phyloP scores from a whole-genome alignment of 345 rosid species.

The Crucihimalaya himalaica region DNA sequence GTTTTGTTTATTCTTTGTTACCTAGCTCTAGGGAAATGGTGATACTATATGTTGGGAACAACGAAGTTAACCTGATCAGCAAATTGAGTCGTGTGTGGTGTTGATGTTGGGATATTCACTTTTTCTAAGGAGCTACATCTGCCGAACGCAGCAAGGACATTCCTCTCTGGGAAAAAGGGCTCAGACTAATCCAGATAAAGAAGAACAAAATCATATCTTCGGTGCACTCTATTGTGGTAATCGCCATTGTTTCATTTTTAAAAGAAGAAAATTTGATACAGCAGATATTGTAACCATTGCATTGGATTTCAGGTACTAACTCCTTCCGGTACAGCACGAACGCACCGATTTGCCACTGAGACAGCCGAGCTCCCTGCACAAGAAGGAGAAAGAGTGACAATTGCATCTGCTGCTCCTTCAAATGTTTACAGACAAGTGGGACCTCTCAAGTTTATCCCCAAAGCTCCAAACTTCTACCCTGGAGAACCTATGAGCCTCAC shows the following conservation, averaged over 20 bases:
- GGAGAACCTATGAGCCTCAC: slow-evolving; percentile 94
- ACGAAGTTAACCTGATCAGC: slow-evolving; percentile 4
- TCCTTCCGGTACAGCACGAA: slow-evolving; percentile 85
- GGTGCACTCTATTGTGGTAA: slow-evolving; percentile 93
- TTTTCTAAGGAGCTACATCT: slow-evolving; percentile 98
- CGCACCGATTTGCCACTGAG: slow-evolving; percentile 92
- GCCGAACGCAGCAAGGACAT: slow-evolving; percentile 99
- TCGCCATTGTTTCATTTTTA: not conserved
- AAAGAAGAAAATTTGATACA: not conserved
- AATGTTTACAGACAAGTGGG: slow-evolving; percentile 74
- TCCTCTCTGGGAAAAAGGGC: slow-evolving; percentile 92
- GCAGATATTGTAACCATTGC: not conserved
- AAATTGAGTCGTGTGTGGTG: slow-evolving; percentile 50
- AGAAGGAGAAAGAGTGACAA: slow-evolving; percentile 90
- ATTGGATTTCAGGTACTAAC: slow-evolving; percentile 62
- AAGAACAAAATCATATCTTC: slow-evolving; percentile 75
- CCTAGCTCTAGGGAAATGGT: slow-evolving; percentile 4
- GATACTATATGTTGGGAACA: not conserved
- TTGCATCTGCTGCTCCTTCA: slow-evolving; percentile 84
- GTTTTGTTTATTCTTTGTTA: not conserved
- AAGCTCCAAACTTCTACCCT: slow-evolving; percentile 68
- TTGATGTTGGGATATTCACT: slow-evolving; percentile 96
- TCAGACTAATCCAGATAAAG: slow-evolving; percentile 69
- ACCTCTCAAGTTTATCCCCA: slow-evolving; percentile 81
- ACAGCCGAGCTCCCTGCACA: slow-evolving; percentile 93